phyloP scores from a whole-genome alignment of 2,329 filamentous ascomycete species.

The Davidsoniella neocaledoniae region DNA sequence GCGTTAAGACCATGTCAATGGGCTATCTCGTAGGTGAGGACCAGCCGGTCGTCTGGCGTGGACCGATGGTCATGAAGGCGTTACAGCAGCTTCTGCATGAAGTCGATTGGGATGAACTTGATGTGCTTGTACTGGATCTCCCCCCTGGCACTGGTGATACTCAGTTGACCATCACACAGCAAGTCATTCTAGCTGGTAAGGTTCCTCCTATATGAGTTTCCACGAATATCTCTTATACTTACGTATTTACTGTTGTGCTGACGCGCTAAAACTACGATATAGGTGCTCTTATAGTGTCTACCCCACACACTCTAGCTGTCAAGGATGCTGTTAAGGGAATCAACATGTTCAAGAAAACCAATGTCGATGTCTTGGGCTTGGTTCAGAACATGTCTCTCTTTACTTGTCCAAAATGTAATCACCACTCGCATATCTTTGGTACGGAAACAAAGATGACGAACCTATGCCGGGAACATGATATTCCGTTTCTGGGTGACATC shows the following conservation, averaged over 20 bases:
- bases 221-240: background rate
- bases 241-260: background rate
- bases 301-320: conserved; percentile 81
- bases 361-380: conserved; percentile 67
- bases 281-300: conserved; percentile 77
- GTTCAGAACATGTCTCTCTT: conserved; percentile 88
- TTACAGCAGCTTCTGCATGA: conserved; percentile 90
- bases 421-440: conserved; percentile 62
- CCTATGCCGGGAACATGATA: conserved; percentile 53
- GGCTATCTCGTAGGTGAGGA: conserved; percentile 72
- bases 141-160: conserved; percentile 92
- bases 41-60: conserved; percentile 83
- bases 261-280: background rate
- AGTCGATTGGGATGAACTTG: conserved; percentile 81
- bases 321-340: conserved; percentile 86
- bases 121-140: conserved; percentile 77
- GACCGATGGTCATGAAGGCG: conserved; percentile 95
- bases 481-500: conserved; percentile 76
- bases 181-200: conserved; percentile 66
- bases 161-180: conserved; percentile 91
- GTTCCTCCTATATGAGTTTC: conserved; percentile 16
- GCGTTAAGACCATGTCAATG: conserved; percentile 97
- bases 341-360: conserved; percentile 78
- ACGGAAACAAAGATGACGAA: conserved; percentile 44
- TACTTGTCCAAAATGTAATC: conserved; percentile 58